Base-by-base conservation (phyloP, 164 flowering plant species). In the Amborella trichopoda region DNA sequence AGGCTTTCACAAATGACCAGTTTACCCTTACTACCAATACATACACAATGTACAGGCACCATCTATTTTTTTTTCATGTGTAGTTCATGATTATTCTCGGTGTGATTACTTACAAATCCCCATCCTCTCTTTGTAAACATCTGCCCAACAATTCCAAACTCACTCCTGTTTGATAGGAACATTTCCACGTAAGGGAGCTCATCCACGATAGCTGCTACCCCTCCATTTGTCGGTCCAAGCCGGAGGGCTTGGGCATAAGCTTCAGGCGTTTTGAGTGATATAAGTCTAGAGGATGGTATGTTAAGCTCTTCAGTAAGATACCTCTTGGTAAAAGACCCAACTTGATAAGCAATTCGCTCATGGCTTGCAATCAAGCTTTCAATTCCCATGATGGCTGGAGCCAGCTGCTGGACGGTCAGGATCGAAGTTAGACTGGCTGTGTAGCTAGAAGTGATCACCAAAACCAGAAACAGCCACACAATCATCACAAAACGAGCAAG, bases 21-120 rank as follows among this genome's bases (percentile, higher is more conserved):
- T 12, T 21, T 41, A 13, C 23, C 24, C 11, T 41, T 17, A 12
- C 21, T n/a, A 16, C 11, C 4, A 19, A 14, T n/a, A 19, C 14
- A n/a, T 20, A 41, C 3, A 12, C 14, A 41, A 19, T 21, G 8
- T 24, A 33, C 22, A 10, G 22, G 34, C 14, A 28, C 12, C 25
- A 28, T 2, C 25, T 3, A 40, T 5, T 12, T n/a, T 14, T 39
- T 5, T 18, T n/a, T n/a, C n/a, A n/a, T n/a, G n/a, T n/a, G n/a
- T n/a, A n/a, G n/a, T n/a, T n/a, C n/a, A n/a, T n/a, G n/a, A n/a
- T n/a, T n/a, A n/a, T n/a, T n/a, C n/a, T n/a, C n/a, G n/a, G n/a
- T n/a, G n/a, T n/a, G 44, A 2, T 10, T 50, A 74, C 83, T 74
- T 71, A 74, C 83, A 65, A 74, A 77, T 40, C 80, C 83, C 83